These are phyloP conservation scores for Leccinellum luteum DNA, from an alignment of 768 basidiomycete species.

Conservation along the genomic window DNA sequence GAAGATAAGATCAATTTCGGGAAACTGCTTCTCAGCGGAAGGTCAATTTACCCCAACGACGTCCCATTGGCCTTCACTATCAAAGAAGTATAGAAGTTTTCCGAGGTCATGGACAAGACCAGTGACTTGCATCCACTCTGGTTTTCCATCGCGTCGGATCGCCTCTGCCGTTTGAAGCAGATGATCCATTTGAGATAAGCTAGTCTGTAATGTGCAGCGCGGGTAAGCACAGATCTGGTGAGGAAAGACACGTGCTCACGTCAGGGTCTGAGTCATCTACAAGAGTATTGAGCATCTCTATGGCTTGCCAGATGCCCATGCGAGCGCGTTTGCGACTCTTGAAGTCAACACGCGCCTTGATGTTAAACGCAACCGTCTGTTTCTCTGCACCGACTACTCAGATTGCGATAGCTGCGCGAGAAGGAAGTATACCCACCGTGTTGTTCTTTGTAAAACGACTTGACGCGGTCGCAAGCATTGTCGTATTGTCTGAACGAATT, in stretches of 20 bases:
- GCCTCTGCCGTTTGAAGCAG: conserved; percentile 91
- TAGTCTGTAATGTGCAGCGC: conserved; percentile 46
- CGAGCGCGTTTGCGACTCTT: conserved; percentile 61
- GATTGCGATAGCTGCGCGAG: not conserved
- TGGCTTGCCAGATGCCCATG: conserved; percentile 88
- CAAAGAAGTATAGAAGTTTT: conserved; percentile 81
- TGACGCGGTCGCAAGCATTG: conserved; percentile 73
- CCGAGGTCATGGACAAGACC: conserved; percentile 89
- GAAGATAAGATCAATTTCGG: conserved; percentile 3
- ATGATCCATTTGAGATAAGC: conserved; percentile 84
- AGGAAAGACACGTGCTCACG: conserved; percentile 34
- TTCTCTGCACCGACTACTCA: conserved; percentile 52
- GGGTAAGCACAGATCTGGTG: conserved; percentile 10
- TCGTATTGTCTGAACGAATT: conserved; percentile 69
- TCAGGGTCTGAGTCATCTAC: conserved; percentile 93
- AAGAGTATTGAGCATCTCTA: conserved; percentile 82
- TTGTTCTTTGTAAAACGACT: conserved; percentile 74
- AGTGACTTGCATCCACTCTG: conserved; percentile 90
- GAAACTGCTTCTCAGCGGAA: not conserved
- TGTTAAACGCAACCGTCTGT: conserved; percentile 84
- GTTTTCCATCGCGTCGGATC: conserved; percentile 80
- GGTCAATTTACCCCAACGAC: conserved; percentile 72
- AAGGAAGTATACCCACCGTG: conserved; percentile 47
- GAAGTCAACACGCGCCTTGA: conserved; percentile 73
- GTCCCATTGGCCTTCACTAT: conserved; percentile 90